Evolutionary conservation across 352 stramenopile genomes (phyloP), one percentile per base, ranked within the genome.

Genomic region (Phytophthora niederhauseri): DNA sequence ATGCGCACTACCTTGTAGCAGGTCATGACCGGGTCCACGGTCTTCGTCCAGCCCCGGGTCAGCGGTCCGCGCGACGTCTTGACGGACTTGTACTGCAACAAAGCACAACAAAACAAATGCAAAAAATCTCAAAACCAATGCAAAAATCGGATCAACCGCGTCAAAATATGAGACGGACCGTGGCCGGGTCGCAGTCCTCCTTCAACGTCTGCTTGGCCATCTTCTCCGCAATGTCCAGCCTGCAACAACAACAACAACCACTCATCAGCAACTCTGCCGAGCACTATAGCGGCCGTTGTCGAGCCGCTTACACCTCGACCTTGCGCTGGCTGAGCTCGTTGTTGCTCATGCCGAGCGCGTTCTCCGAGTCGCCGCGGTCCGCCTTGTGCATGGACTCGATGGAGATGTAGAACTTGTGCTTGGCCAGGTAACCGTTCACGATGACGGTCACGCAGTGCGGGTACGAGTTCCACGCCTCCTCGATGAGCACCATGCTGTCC

Each of bases 381-480:
- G 85, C 65, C 46, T 91, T 63, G 70, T 95, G 87, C 63, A 89
- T 66, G 24, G 87, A 94, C 61, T 95, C 87, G 53, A 95, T 95
- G 55, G 68, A 90, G 57, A 95, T 95, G 75, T 88, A 93, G 57
- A 95, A 95, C 78, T 94, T 94, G 70, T 93, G 82, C 72, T 96
- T 94, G 17, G 85, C 75, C 41, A 96, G 59, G 72, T 93, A 96
- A 28, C 87, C 87, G 57, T 93, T 95, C 26, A 83, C 82, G 64
- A 96, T 93, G 59, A 96, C 84, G 49, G 89, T 96, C 59, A 94
- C 77, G 53, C 89, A 96, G 77, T 95, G 86, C 24, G 89, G 89
- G 71, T 95, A 96, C 64, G 89, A 64, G 75, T 96, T 96, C 89
- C 89, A 96, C 36, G 89, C 86, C 66, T 96, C 89, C 69, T 96